These are phyloP conservation scores for Yamadazyma paraphyllophila DNA, from an alignment of 805 yeast species.

Conservation along the genomic window DNA sequence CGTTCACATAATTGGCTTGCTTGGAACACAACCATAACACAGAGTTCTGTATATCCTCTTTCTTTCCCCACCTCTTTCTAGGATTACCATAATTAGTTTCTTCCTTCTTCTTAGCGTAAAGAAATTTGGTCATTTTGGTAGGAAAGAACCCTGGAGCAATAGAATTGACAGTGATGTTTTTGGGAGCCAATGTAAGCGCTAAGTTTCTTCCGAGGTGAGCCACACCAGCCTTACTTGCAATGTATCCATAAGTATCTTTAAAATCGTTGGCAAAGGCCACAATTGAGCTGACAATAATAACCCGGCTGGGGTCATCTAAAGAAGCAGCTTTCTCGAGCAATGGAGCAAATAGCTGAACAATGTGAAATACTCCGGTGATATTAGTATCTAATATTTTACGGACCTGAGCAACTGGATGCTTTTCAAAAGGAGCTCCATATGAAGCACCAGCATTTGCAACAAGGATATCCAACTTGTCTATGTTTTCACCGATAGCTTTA, in stretches of 20 bases:
- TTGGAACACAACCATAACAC: slow-evolving; percentile 52
- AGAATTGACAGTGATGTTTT: slow-evolving; percentile 59
- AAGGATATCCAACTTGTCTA: slow-evolving; percentile 51
- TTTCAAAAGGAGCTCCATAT: slow-evolving; percentile 60
- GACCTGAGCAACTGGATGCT: slow-evolving; percentile 55
- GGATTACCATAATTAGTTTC: slow-evolving; percentile 48
- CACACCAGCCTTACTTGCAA: slow-evolving; percentile 66
- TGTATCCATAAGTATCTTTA: slow-evolving; percentile 62
- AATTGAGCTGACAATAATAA: slow-evolving; percentile 58
- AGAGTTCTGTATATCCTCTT: slow-evolving; percentile 52
- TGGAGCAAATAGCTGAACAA: slow-evolving; percentile 56
- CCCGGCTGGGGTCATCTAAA: slow-evolving; percentile 52
- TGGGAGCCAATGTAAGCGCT: slow-evolving; percentile 59
- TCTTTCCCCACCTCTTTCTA: slow-evolving; percentile 36
- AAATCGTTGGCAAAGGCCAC: slow-evolving; percentile 48
- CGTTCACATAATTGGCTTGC: slow-evolving; percentile 58
- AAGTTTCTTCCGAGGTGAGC: slow-evolving; percentile 57
- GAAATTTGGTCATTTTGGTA: slow-evolving; percentile 62
- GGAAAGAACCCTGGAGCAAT: slow-evolving; percentile 72
- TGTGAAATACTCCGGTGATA: slow-evolving; percentile 58
- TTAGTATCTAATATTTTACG: slow-evolving; percentile 58
- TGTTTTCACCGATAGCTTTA: slow-evolving; percentile 31
- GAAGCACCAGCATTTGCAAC: slow-evolving; percentile 74
- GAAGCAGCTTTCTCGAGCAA: slow-evolving; percentile 47
- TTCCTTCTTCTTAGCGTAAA: slow-evolving; percentile 45